Percentiles rank a stretch among this genome's conserved stretches.
Evolutionary conservation across 163 green algal species (phyloP).

Genomic region (Prototheca wickerhamii): DNA sequence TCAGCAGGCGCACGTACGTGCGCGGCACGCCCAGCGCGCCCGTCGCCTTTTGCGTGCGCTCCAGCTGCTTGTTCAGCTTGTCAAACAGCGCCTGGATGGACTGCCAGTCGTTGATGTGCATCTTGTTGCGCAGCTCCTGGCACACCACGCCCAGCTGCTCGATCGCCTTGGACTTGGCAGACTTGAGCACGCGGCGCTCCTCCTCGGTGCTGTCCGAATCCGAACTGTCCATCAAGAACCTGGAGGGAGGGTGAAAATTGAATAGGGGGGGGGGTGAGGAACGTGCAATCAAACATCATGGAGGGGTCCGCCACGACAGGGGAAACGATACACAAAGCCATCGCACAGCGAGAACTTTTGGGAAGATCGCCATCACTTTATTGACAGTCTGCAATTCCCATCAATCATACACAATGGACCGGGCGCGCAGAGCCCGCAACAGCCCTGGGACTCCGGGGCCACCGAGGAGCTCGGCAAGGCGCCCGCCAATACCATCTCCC

Average conservation of each 20-base stretch:
- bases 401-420: too few species aligned
- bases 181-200: constrained; percentile 72
- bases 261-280: background rate
- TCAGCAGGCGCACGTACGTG: constrained; percentile 78
- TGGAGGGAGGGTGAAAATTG: constrained; percentile 22
- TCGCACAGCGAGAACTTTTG: too few species aligned
- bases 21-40: constrained; percentile 47
- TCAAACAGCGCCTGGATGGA: constrained; percentile 88
- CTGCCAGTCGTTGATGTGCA: constrained; percentile 97
- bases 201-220: constrained; percentile 76
- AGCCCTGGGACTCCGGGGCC: too few species aligned
- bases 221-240: constrained; percentile 64
- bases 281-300: constrained; percentile 1
- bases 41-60: constrained; percentile 61
- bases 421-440: too few species aligned
- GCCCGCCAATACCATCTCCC: too few species aligned
- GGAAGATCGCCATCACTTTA: too few species aligned
- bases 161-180: constrained; percentile 80
- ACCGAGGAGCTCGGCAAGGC: too few species aligned
- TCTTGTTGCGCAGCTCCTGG: constrained; percentile 91
- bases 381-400: too few species aligned
- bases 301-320: too few species aligned
- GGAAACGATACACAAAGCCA: too few species aligned
- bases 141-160: constrained; percentile 76
- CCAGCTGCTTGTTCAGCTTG: constrained; percentile 95